Conservation (phyloP, 1,139 yeast genomes). For the Lizanozyma gosingica region DNA sequence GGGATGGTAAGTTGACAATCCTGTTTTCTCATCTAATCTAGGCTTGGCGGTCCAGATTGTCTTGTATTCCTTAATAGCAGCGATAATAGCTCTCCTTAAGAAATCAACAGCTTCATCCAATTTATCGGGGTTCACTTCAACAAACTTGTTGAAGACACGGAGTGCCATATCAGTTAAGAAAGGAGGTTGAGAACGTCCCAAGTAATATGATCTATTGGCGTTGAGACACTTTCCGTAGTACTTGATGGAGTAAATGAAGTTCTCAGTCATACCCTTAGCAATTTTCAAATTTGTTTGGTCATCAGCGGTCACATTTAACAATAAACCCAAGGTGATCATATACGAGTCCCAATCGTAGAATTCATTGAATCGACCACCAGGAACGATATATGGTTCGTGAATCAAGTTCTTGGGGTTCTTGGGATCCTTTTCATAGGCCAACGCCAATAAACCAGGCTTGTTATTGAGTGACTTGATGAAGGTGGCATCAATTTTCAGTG, state of each 20-base stretch:
- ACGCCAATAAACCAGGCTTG: slow-evolving; percentile 79
- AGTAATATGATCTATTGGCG: slow-evolving; percentile 87
- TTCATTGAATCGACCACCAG: slow-evolving; percentile 96
- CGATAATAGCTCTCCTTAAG: slow-evolving; percentile 52
- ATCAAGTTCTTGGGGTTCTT: slow-evolving; percentile 41
- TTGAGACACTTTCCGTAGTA: slow-evolving; percentile 90
- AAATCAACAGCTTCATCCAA: slow-evolving; percentile 42
- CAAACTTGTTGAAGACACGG: slow-evolving; percentile 54
- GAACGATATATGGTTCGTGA: slow-evolving; percentile 86
- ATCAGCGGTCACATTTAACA: slow-evolving; percentile 55
- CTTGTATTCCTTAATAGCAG: slow-evolving; percentile 83
- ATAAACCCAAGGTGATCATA: slow-evolving; percentile 79
- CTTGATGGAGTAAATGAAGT: slow-evolving; percentile 81
- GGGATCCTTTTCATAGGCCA: slow-evolving; percentile 56
- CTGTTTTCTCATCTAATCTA: slow-evolving; percentile 65
- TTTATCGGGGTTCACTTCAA: slow-evolving; percentile 29
- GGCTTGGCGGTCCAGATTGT: slow-evolving; percentile 76
- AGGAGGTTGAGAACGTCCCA: slow-evolving; percentile 97
- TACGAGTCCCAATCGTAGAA: slow-evolving; percentile 98
- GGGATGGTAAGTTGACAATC: slow-evolving; percentile 86
- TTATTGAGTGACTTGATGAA: slow-evolving; percentile 70
- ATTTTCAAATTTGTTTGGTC: slow-evolving; percentile 31
- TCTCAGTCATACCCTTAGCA: slow-evolving; percentile 88
- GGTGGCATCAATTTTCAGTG: slow-evolving; percentile 53
- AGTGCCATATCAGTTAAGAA: slow-evolving; percentile 90